Percentiles rank a stretch among this genome's conserved stretches.
These are phyloP conservation scores for Saksenaea oblongispora DNA, from an alignment of 371 early-diverging fungal genomes.

Conservation along the genomic window DNA sequence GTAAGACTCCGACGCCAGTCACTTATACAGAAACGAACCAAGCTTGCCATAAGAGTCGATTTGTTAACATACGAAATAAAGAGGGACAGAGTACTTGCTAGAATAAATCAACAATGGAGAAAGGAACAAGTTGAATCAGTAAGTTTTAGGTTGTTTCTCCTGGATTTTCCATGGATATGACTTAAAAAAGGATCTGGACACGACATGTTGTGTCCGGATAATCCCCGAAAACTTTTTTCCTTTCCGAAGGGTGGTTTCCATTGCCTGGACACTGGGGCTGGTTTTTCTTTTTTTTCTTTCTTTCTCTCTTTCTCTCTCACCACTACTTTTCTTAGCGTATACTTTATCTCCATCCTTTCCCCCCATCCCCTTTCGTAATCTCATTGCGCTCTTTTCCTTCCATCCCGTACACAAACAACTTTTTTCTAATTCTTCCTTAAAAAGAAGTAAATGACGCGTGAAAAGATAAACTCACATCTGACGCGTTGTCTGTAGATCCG, in stretches of 20 bases:
- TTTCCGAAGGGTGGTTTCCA: neutral
- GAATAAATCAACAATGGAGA: too few relatives aligned
- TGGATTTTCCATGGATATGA: too few relatives aligned
- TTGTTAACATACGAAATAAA: too few relatives aligned
- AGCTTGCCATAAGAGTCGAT: too few relatives aligned
- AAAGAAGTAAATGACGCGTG: constrained; percentile 1
- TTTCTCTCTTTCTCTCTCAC: neutral
- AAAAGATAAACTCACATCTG: neutral
- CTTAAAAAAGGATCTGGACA: too few relatives aligned
- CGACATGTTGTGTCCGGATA: too few relatives aligned
- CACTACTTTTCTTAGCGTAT: neutral
- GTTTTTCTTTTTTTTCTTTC: neutral
- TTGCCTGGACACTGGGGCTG: neutral
- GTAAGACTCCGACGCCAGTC: too few relatives aligned
- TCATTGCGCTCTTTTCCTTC: neutral
- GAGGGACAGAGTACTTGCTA: too few relatives aligned
- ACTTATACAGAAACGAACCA: too few relatives aligned
- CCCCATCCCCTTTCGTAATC: neutral
- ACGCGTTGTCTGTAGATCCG: constrained; percentile 3
- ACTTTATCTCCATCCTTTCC: neutral
- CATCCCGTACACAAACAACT: neutral
- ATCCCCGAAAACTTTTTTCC: neutral
- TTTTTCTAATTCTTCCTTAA: neutral
- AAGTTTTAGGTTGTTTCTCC: too few relatives aligned
- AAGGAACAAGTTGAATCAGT: too few relatives aligned